Base-by-base conservation (phyloP, 2,329 filamentous ascomycete species). In the Trichoderma sp. region DNA sequence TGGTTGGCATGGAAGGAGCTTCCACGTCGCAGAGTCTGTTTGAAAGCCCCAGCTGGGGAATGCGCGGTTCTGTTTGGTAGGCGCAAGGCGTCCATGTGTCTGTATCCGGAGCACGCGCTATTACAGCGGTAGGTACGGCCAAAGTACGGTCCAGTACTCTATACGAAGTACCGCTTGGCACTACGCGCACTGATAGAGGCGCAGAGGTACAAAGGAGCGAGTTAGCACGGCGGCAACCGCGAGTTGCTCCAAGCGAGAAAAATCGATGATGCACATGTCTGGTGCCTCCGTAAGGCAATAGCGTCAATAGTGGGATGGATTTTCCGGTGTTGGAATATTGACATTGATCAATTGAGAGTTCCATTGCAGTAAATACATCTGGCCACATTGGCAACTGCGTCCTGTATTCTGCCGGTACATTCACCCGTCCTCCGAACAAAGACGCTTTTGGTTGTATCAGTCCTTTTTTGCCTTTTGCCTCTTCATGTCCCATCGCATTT, bases 1-100 rank as follows among this genome's bases (percentile, higher is more conserved):
- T 60, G 53, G 65, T 32, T 68, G 65, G 65, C 65, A 68, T 68
- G 65, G 65, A 58, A 60, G 56, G 65, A 68, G 65, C 64, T 57
- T 57, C 53, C 51, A 36, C 21, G 51, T 28, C 64, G 21, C 28
- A 39, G 24, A 67, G 64, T 26, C 51, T 56, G 34, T 32, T 32
- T 57, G 30, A 39, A 67, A 4, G 32, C 51, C 51, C 53, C 53
- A 39, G 51, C 64, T 28, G 26, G 34, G 65, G 65, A 68, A 68
- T 60, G 65, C 21, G 47, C 47, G 28, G n/a, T 60, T 12, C 26
- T 15, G 53, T 58, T 47, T 58, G 34, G 14, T 18, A 39, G 56
- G 65, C 53, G 65, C 53, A 58, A 60, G 36, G 32, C 32, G 53
- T 60, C 26, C 51, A 43, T 24, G 28, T 53, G 57, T 18, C 43